A percentile compares a stretch with the other conserved stretches of the same genome.
Evolutionary conservation across 108 stramenopile genomes (phyloP).

Genomic region (Fragilaria radians): DNA sequence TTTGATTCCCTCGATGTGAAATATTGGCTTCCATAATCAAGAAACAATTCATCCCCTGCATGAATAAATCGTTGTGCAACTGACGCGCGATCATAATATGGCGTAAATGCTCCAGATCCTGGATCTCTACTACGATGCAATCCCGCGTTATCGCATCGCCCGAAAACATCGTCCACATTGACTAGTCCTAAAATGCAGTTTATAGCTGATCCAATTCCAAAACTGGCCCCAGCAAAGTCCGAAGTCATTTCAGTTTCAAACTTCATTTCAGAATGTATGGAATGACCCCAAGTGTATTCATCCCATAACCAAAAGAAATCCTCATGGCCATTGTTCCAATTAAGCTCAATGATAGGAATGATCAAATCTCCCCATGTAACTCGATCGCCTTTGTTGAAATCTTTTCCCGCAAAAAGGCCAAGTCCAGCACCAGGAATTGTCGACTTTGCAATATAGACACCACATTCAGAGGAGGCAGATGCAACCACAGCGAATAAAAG

Average conservation of each 20-base stretch:
- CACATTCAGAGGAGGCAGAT: conserved; percentile 22
- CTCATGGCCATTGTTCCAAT: conserved; percentile 16
- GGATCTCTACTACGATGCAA: conserved; percentile 25
- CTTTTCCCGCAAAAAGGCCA: conserved; percentile 58
- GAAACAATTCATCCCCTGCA: conserved; percentile 18
- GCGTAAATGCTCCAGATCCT: conserved; percentile 50
- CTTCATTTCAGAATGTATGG: neutral
- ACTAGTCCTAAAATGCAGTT: neutral
- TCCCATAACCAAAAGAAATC: conserved; percentile 15
- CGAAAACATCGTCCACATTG: neutral
- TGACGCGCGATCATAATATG: conserved; percentile 28
- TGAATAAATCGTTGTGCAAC: conserved; percentile 20
- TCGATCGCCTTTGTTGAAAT: conserved; percentile 27
- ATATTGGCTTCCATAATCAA: conserved; percentile 15
- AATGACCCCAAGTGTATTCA: conserved; percentile 10
- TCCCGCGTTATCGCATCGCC: conserved; percentile 10
- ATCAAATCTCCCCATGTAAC: conserved; percentile 18
- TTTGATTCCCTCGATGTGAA: neutral
- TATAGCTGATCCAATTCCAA: conserved; percentile 32
- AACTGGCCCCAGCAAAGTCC: conserved; percentile 16
- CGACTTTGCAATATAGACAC: conserved; percentile 49
- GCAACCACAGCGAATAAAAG: too few relatives aligned
- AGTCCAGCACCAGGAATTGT: conserved; percentile 58
- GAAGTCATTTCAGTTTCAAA: neutral
- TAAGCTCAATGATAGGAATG: conserved; percentile 13